phyloP scores from a whole-genome alignment of 257 asterid species.

The Solanum sejunctum region DNA sequence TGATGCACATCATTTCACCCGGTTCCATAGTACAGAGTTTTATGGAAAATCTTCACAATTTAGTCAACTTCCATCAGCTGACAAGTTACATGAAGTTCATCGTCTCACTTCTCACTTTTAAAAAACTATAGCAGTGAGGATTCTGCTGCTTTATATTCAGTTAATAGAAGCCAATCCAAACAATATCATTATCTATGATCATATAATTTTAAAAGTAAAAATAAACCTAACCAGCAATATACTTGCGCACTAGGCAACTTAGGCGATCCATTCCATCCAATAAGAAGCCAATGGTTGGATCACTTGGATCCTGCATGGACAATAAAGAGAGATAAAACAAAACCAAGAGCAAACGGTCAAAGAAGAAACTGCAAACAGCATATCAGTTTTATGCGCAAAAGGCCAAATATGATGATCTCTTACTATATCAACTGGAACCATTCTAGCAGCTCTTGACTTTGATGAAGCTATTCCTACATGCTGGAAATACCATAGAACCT shows the following conservation, averaged over 20 bases:
- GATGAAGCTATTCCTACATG: constrained; percentile 81
- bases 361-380: background rate
- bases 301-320: constrained; percentile 74
- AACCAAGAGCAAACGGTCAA: background rate
- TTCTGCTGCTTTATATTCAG: background rate
- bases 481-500: constrained; percentile 93
- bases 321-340: background rate
- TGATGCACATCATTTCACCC: background rate
- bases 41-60: background rate
- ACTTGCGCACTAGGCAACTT: constrained; percentile 94
- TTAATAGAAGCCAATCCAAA: background rate
- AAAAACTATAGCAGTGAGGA: background rate
- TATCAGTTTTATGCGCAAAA: background rate
- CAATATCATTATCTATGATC: background rate
- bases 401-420: constrained; percentile 21
- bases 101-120: background rate
- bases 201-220: background rate
- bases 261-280: constrained; percentile 95
- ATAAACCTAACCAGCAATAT: constrained; percentile 74
- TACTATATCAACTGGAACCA: constrained; percentile 77
- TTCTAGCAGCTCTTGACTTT: constrained; percentile 63
- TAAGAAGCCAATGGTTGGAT: constrained; percentile 92
- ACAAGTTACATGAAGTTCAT: background rate
- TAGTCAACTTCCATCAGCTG: background rate
- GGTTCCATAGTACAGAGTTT: background rate